A percentile compares a stretch with the other conserved stretches of the same genome.
Conservation (phyloP, 2,329 filamentous ascomycete species). For the Apiospora kogelbergensis region DNA sequence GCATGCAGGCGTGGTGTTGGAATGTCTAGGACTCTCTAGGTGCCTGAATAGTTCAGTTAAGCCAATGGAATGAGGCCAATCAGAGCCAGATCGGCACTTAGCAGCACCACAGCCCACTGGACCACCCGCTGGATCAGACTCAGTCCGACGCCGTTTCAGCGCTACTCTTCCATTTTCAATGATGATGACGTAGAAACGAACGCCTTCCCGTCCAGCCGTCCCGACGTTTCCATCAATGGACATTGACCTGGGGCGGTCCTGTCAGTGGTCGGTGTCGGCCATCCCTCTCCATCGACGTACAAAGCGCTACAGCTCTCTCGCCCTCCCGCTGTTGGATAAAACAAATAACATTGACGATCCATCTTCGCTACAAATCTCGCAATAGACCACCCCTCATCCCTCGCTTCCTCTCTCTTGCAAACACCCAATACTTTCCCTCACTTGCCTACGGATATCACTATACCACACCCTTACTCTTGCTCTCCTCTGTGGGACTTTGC, state of each 20-base stretch:
- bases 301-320: neutral
- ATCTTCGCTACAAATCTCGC: neutral
- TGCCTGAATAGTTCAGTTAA: slow-evolving; percentile 1
- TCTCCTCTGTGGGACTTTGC: neutral
- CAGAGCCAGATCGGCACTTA: neutral
- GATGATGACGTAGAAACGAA: neutral
- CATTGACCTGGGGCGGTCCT: neutral
- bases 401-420: neutral
- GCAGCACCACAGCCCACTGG: slow-evolving; percentile 1
- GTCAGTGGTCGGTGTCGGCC: neutral
- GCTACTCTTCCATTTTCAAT: slow-evolving; percentile 8
- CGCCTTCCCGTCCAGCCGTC: neutral
- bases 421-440: neutral
- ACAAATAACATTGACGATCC: slow-evolving; percentile 1
- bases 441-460: neutral
- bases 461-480: neutral
- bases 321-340: neutral
- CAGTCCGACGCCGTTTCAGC: slow-evolving; percentile 5
- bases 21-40: neutral
- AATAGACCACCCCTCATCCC: neutral
- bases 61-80: neutral
- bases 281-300: neutral
- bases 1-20: neutral
- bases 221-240: slow-evolving; percentile 4
- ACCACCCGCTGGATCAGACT: slow-evolving; percentile 7